Percentiles rank a stretch among this genome's conserved stretches.
phyloP scores from a whole-genome alignment of 108 stramenopile genomes.

The Fragilariopsis cylindrus region DNA sequence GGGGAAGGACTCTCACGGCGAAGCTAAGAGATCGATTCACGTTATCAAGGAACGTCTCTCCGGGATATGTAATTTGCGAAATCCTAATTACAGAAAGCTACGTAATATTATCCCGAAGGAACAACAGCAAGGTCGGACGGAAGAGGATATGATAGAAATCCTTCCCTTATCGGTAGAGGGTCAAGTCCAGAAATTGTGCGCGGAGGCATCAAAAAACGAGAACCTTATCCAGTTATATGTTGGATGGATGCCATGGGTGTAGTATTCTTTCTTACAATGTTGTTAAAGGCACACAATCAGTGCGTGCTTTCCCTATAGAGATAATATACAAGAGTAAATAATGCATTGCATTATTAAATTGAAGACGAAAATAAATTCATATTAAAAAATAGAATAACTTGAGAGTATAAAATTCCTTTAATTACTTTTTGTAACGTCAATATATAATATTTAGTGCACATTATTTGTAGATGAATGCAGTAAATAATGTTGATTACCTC shows the following conservation, averaged over 20 bases:
- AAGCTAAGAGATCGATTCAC: conserved; percentile 61
- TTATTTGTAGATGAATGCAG: too few species aligned
- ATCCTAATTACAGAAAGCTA: conserved; percentile 75
- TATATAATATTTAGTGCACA: too few species aligned
- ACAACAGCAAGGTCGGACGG: conserved; percentile 28
- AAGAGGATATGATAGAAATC: conserved; percentile 60
- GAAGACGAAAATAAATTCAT: too few species aligned
- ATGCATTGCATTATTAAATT: too few species aligned
- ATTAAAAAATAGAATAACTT: too few species aligned
- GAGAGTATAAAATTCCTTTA: too few species aligned
- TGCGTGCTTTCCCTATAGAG: background rate
- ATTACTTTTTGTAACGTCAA: too few species aligned
- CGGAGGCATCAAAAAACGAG: conserved; percentile 82
- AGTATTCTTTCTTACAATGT: background rate
- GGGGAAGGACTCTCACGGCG: conserved; percentile 5
- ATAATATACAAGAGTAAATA: too few species aligned
- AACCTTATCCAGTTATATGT: conserved; percentile 88
- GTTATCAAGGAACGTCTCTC: conserved; percentile 81
- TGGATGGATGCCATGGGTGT: conserved; percentile 93
- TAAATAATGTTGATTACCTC: too few species aligned
- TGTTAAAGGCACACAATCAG: background rate
- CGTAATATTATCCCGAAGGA: conserved; percentile 17
- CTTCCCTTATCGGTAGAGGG: conserved; percentile 87
- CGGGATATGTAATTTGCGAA: conserved; percentile 86
- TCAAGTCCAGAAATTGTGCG: conserved; percentile 86